phyloP scores from a whole-genome alignment of 306 rosid genomes.

The Lathyrus sativus region DNA sequence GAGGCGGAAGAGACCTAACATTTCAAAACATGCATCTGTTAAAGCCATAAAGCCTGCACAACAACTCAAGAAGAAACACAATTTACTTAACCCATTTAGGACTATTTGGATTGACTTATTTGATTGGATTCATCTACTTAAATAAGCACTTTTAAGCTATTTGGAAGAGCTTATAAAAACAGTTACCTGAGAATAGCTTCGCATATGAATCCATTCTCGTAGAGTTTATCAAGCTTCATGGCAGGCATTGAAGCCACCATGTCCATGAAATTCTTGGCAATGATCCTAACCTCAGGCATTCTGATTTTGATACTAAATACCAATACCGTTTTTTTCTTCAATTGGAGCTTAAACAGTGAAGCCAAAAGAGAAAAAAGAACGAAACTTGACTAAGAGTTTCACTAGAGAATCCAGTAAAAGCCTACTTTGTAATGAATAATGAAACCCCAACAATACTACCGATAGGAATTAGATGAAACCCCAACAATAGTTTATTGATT shows the following conservation, averaged over 20 bases:
- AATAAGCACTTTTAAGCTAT: background rate
- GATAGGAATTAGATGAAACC: no score
- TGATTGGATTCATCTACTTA: background rate
- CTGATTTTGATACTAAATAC: constrained; percentile 40
- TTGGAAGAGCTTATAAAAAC: background rate
- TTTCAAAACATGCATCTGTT: constrained; percentile 13
- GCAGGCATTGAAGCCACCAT: constrained; percentile 97
- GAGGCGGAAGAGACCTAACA: constrained; percentile 87
- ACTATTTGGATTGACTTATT: background rate
- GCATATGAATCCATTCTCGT: constrained; percentile 83
- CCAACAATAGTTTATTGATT: no score
- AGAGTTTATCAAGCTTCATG: constrained; percentile 89
- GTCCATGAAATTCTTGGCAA: constrained; percentile 97
- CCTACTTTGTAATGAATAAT: no score
- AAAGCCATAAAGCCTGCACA: constrained; percentile 15
- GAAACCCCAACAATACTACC: no score
- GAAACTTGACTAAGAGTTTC: background rate
- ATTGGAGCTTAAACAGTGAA: background rate
- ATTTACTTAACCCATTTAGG: constrained; percentile 10
- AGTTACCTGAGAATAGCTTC: constrained; percentile 91
- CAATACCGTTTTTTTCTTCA: background rate
- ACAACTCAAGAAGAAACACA: constrained; percentile 17
- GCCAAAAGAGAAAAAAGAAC: background rate
- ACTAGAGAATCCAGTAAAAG: no score
- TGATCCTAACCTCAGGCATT: constrained; percentile 95